Conservation (phyloP, 2,329 filamentous ascomycete genomes). For the Ascochyta viciae-villosae region DNA sequence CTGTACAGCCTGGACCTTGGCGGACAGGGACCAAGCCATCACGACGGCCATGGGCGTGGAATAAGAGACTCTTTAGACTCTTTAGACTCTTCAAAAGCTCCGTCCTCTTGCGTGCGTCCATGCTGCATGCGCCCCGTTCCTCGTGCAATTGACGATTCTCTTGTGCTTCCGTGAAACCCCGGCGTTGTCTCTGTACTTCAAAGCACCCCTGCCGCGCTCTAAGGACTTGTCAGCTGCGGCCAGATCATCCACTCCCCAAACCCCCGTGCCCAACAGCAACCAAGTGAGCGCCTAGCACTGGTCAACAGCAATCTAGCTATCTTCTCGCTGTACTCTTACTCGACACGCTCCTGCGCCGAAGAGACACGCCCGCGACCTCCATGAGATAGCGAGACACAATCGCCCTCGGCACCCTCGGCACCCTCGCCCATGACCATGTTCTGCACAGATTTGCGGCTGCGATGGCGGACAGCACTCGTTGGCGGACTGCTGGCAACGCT, state of each 20-base stretch:
- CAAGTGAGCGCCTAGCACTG: slow-evolving; percentile 14
- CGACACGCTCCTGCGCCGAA: not conserved
- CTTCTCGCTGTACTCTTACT: slow-evolving; percentile 2
- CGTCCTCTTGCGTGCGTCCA: not conserved
- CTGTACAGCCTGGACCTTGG: slow-evolving; percentile 13
- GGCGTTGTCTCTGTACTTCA: slow-evolving; percentile 3
- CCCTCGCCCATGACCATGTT: slow-evolving; percentile 29
- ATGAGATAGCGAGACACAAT: slow-evolving; percentile 47
- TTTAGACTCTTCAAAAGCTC: not conserved
- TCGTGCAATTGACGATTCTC: not conserved
- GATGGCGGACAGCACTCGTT: slow-evolving; percentile 44
- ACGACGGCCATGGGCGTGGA: slow-evolving; percentile 7
- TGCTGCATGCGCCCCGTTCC: not conserved
- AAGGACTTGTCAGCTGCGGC: slow-evolving; percentile 40
- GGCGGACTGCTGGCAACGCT: slow-evolving; percentile 41
- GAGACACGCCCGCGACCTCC: slow-evolving; percentile 12
- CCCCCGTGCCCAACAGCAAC: slow-evolving; percentile 19
- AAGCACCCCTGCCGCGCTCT: slow-evolving; percentile 15
- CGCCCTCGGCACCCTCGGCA: slow-evolving; percentile 26
- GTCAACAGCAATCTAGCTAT: slow-evolving; percentile 1
- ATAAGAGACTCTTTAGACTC: slow-evolving; percentile 4
- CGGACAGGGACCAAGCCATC: slow-evolving; percentile 16
- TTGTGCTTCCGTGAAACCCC: slow-evolving; percentile 1
- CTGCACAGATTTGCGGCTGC: slow-evolving; percentile 34
- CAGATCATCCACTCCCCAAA: slow-evolving; percentile 34